Base-by-base conservation (phyloP, 2,329 filamentous ascomycete genomes). In the Amylocarpus encephaloides region DNA sequence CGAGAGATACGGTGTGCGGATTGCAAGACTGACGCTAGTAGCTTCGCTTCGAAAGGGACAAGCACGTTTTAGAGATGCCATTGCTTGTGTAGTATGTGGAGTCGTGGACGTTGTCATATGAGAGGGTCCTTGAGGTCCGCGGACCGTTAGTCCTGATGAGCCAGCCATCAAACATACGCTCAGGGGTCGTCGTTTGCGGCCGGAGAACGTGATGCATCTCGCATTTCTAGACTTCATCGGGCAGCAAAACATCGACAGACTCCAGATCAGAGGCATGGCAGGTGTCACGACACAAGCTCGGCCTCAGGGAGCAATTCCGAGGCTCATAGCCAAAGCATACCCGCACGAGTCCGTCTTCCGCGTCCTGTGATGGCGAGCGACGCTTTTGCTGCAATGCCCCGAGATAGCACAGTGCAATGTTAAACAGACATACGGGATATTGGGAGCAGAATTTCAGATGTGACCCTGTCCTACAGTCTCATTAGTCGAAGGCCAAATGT, bases 1-100 rank as follows among this genome's bases (percentile, higher is more conserved):
- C 44, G 47, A 48, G 49, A 19, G 33, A 46, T 36, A 36, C 32
- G 36, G 40, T 36, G 43, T 19, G 43, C 40, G 36, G 40, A 43
- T 49, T 19, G 43, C 40, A 39, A 15, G 30, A 22, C n/a, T 29
- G 45, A 32, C n/a, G n/a, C 41, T 15, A 11, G 10, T 15, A 47
- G 22, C 15, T n/a, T 26, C 18, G 11, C 18, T 30, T 38, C 12
- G 22, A 32, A 6, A 34, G 26, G 39, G 29, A 18, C 29, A 26
- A 40, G 45, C 35, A 33, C 32, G 45, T 40, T 40, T 47, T 39
- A 40, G 34, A 9, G 33, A 19, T 46, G 44, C 33, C 18, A 39
- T 39, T 39, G 33, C 33, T 47, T 26, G 22, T 26, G 22, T 47
- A 19, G 30, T 34, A 15, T 10, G 9, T 39, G 9, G 29, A 15